Evolutionary conservation across 75 land plant genomes (phyloP).

Genomic region (Selaginella moellendorffii): DNA sequence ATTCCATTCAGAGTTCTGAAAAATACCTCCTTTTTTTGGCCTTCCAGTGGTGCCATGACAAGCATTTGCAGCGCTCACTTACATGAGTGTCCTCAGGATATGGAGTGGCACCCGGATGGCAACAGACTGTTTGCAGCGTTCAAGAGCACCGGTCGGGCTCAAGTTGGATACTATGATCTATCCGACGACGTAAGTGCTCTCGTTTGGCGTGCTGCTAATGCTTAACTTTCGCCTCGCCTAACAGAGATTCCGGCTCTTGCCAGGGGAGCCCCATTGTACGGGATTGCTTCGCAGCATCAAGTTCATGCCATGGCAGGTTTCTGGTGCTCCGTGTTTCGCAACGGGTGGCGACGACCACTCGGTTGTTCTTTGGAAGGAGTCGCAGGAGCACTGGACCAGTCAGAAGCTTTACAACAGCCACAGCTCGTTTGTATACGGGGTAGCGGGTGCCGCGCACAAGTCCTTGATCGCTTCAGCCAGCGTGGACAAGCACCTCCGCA

Average conservation of each 20-base stretch:
- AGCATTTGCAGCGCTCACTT: no score
- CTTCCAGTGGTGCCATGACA: no score
- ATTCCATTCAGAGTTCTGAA: no score
- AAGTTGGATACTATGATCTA: background rate
- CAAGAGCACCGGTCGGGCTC: background rate
- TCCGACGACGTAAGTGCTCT: background rate
- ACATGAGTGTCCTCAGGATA: background rate
- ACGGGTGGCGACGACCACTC: background rate
- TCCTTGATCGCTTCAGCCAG: background rate
- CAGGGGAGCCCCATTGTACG: background rate
- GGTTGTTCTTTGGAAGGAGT: background rate
- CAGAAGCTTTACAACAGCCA: background rate
- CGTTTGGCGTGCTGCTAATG: background rate
- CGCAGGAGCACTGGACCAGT: background rate
- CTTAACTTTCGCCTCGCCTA: background rate
- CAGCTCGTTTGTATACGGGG: background rate
- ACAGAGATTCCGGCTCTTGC: background rate
- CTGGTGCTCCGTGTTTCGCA: background rate
- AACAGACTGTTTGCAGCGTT: background rate
- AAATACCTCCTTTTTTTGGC: no score
- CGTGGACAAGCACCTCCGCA: background rate
- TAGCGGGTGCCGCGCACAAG: background rate
- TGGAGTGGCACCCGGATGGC: background rate
- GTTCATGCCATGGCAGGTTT: background rate
- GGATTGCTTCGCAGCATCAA: background rate